Evolutionary conservation across 371 early-diverging fungal genomes (phyloP).

Genomic region (Mucor plumbeus): DNA sequence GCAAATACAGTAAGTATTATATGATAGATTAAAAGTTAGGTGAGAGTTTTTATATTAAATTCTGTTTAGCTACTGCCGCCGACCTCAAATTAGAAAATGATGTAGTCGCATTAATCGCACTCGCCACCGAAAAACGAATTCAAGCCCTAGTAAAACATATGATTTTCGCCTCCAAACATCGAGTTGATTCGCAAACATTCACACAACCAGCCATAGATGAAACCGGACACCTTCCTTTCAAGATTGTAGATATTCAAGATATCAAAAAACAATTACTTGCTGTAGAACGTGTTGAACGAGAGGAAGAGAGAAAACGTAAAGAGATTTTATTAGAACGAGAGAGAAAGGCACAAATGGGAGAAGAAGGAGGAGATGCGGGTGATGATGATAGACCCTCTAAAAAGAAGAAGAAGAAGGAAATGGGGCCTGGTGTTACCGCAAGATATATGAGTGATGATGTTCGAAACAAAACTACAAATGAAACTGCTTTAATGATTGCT

Average conservation of each 20-base stretch:
- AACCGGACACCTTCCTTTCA: conserved; percentile 68
- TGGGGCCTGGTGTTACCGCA: conserved; percentile 60
- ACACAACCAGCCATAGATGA: conserved; percentile 66
- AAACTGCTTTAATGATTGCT: conserved; percentile 75
- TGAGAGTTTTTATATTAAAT: not conserved
- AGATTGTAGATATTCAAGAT: conserved; percentile 69
- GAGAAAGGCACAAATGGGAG: conserved; percentile 53
- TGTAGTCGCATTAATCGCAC: conserved; percentile 67
- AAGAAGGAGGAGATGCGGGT: conserved; percentile 46
- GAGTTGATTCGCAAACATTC: conserved; percentile 70
- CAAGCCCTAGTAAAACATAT: conserved; percentile 66
- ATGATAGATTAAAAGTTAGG: not conserved
- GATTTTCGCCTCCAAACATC: conserved; percentile 75
- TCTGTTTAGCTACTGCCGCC: not conserved
- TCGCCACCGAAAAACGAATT: conserved; percentile 75
- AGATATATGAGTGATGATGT: conserved; percentile 73
- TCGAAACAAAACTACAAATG: conserved; percentile 72
- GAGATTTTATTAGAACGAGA: conserved; percentile 55
- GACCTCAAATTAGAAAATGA: conserved; percentile 57
- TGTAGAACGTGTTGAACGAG: conserved; percentile 75
- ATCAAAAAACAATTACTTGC: conserved; percentile 73
- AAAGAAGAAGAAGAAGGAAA: conserved; percentile 64
- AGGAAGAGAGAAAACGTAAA: conserved; percentile 68
- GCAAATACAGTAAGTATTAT: conserved; percentile 44
- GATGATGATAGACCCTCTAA: conserved; percentile 55